phyloP scores from a whole-genome alignment of 2,329 filamentous ascomycete genomes.

The Colletotrichum sansevieriae region DNA sequence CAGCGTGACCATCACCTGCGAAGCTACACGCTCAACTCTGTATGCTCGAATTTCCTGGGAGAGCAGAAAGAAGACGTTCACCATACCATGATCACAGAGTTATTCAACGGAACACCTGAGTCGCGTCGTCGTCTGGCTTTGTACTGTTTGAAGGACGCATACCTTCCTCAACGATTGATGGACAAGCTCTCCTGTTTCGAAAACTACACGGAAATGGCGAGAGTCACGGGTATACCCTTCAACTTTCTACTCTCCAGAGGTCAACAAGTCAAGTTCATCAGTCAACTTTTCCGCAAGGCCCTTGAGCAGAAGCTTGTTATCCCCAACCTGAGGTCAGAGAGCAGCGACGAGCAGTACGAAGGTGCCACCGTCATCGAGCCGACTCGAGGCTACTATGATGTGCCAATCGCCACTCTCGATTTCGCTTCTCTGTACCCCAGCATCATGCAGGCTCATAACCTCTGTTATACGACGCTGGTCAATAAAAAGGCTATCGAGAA shows the following conservation, averaged over 20 bases:
- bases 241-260: slow-evolving; percentile 92
- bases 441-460: slow-evolving; percentile 98
- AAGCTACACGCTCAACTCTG: slow-evolving; percentile 97
- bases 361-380: slow-evolving; percentile 98
- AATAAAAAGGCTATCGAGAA: slow-evolving; percentile 83
- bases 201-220: slow-evolving; percentile 99
- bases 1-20: slow-evolving; percentile 94
- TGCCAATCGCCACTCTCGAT: slow-evolving; percentile 96
- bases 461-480: slow-evolving; percentile 95
- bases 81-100: slow-evolving; percentile 98
- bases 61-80: slow-evolving; percentile 99
- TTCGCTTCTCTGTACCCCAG: slow-evolving; percentile 98
- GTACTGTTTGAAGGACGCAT: slow-evolving; percentile 98
- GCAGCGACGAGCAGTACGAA: slow-evolving; percentile 90
- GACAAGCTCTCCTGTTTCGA: slow-evolving; percentile 98
- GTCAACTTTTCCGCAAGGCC: slow-evolving; percentile 95
- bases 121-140: slow-evolving; percentile 90
- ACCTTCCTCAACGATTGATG: slow-evolving; percentile 92
- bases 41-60: slow-evolving; percentile 92
- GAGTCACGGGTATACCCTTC: slow-evolving; percentile 98
- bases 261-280: slow-evolving; percentile 98
- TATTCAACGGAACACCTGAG: slow-evolving; percentile 96
- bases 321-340: slow-evolving; percentile 81
- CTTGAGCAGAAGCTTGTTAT: slow-evolving; percentile 94
- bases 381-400: slow-evolving; percentile 91